Percentiles rank a stretch among this genome's conserved stretches.
Conservation (phyloP, 306 rosid genomes). For the Fagus sylvatica region DNA sequence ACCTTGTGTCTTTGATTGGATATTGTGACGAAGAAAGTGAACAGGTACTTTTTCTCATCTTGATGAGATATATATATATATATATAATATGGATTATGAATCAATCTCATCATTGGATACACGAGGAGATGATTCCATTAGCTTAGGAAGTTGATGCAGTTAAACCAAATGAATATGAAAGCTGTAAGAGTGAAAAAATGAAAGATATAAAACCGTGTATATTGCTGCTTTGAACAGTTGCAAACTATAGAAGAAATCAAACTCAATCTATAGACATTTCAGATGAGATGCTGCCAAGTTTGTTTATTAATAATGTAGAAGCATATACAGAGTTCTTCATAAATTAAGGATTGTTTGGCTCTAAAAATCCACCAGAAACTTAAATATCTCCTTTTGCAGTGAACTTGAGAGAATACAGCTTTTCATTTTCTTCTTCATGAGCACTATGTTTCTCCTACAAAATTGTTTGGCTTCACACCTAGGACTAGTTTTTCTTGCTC, state of each 20-base stretch:
- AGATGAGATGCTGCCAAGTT: neutral
- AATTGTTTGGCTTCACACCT: neutral
- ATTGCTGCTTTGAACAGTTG: neutral
- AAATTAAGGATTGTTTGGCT: conserved; percentile 5
- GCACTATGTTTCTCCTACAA: neutral
- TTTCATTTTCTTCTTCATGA: neutral
- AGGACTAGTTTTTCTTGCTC: conserved; percentile 8
- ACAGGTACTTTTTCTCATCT: conserved; percentile 49
- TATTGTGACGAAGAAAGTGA: conserved; percentile 81
- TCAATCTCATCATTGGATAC: conserved; percentile 3
- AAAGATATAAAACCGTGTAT: neutral
- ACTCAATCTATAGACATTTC: neutral
- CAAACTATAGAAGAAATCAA: conserved; percentile 4
- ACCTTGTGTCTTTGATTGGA: conserved; percentile 77
- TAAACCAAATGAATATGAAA: conserved; percentile 2
- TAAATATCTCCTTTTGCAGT: neutral
- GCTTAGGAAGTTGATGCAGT: neutral
- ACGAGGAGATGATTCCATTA: conserved; percentile 2
- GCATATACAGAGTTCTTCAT: neutral
- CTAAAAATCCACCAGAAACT: neutral
- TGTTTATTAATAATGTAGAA: neutral
- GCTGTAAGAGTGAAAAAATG: neutral
- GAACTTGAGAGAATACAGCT: conserved; percentile 7
- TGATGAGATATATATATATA: neutral
- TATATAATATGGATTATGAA: neutral